Percentiles rank a stretch among this genome's conserved stretches.
Evolutionary conservation across 1,284 basidiomycete genomes (phyloP).

Genomic region (Waitea zeae): DNA sequence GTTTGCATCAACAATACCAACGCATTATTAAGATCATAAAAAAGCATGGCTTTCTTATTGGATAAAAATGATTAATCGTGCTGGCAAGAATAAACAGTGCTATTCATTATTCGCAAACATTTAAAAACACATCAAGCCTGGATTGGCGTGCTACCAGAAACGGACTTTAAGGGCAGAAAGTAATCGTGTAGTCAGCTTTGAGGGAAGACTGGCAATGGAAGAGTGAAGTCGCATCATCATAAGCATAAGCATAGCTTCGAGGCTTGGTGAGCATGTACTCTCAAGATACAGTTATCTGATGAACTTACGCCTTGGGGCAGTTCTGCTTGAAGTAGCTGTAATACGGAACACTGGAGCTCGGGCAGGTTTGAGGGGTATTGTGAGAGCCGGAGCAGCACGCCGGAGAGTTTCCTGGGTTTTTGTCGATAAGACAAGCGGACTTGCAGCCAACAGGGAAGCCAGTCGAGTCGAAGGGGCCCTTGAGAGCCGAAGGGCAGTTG

Average conservation of each 20-base stretch:
- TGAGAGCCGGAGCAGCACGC: conserved; percentile 28
- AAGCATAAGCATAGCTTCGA: conserved; percentile 26
- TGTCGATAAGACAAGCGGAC: conserved; percentile 22
- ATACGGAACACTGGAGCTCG: conserved; percentile 19
- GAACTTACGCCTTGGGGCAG: conserved; percentile 30
- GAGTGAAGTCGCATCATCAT: conserved; percentile 27
- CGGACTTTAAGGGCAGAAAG: conserved; percentile 25
- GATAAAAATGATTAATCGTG: too few species aligned
- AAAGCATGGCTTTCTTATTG: too few species aligned
- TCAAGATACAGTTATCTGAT: conserved; percentile 29
- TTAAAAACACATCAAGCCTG: neutral
- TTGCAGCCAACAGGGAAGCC: conserved; percentile 26
- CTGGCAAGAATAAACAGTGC: too few species aligned
- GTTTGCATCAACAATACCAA: too few species aligned
- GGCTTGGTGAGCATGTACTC: conserved; percentile 18
- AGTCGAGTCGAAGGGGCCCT: conserved; percentile 17
- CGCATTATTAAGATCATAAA: too few species aligned
- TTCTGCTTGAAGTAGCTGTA: conserved; percentile 29
- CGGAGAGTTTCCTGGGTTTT: conserved; percentile 17
- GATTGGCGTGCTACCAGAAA: neutral
- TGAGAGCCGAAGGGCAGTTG: conserved; percentile 14
- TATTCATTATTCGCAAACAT: too few species aligned
- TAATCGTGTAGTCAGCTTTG: conserved; percentile 26
- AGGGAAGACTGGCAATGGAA: conserved; percentile 20
- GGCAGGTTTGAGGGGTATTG: conserved; percentile 23